These are phyloP conservation scores for Haberlea rhodopensis DNA, from an alignment of 257 asterid genomes.

Conservation along the genomic window DNA sequence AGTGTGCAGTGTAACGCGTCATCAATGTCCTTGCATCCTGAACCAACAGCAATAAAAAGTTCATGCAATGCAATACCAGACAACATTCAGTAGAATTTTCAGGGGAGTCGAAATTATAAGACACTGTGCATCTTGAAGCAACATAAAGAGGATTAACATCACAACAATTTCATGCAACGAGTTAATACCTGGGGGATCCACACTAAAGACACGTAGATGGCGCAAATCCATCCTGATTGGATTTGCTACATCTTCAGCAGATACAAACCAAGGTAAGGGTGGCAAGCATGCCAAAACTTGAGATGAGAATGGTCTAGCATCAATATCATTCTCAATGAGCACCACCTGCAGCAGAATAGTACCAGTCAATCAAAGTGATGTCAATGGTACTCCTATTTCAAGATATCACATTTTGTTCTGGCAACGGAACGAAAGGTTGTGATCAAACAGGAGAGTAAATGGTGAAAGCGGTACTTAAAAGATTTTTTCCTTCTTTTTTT, in stretches of 20 bases:
- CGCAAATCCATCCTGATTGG: slow-evolving; percentile 88
- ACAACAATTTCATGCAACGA: slow-evolving; percentile 17
- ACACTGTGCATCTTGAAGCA: background rate
- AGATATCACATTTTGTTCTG: slow-evolving; percentile 15
- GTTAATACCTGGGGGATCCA: slow-evolving; percentile 93
- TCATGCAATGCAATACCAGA: slow-evolving; percentile 15
- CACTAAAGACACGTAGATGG: slow-evolving; percentile 85
- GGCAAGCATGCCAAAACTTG: slow-evolving; percentile 99
- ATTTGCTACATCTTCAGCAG: slow-evolving; percentile 73
- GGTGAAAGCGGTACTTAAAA: background rate
- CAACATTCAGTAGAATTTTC: slow-evolving; percentile 9
- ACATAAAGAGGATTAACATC: slow-evolving; percentile 12
- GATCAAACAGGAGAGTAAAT: slow-evolving; percentile 13
- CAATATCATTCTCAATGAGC: slow-evolving; percentile 88
- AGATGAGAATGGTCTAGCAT: slow-evolving; percentile 89
- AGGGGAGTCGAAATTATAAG: slow-evolving; percentile 13
- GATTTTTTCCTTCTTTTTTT: background rate
- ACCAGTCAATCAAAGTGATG: slow-evolving; percentile 20
- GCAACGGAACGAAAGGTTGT: slow-evolving; percentile 10
- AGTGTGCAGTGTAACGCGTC: slow-evolving; percentile 91
- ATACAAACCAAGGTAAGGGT: slow-evolving; percentile 88
- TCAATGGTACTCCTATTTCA: slow-evolving; percentile 17
- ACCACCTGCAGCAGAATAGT: slow-evolving; percentile 60
- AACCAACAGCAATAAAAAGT: slow-evolving; percentile 30
- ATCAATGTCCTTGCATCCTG: slow-evolving; percentile 98